Evolutionary conservation across 352 stramenopile genomes (phyloP).

Genomic region (Globisporangium cystogenes): DNA sequence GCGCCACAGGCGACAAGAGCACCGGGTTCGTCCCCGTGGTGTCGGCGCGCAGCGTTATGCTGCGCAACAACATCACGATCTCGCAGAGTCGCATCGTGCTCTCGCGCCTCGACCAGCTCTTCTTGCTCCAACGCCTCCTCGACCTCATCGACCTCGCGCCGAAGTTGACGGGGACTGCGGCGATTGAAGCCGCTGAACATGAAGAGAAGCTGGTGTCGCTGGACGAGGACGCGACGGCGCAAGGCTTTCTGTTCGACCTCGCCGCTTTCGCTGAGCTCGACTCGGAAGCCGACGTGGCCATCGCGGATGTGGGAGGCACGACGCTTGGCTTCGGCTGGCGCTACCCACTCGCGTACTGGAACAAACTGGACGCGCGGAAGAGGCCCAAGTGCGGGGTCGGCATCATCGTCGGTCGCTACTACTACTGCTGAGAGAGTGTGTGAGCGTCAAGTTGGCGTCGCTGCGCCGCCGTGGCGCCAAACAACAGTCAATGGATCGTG

Average conservation of each 20-base stretch:
- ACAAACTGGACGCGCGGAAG: background rate
- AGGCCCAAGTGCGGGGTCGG: slow-evolving; percentile 5
- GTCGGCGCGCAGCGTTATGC: slow-evolving; percentile 3
- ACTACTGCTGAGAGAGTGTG: slow-evolving; percentile 16
- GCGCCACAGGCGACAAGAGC: background rate
- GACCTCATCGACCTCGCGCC: slow-evolving; percentile 9
- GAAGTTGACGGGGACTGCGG: background rate
- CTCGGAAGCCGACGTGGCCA: background rate
- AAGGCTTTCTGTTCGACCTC: slow-evolving; percentile 7
- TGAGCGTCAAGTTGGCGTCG: background rate
- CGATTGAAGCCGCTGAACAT: background rate
- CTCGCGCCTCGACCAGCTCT: slow-evolving; percentile 10
- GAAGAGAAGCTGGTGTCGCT: background rate
- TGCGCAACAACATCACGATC: slow-evolving; percentile 14
- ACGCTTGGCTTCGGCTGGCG: slow-evolving; percentile 16
- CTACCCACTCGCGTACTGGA: slow-evolving; percentile 12
- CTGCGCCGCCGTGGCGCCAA: background rate
- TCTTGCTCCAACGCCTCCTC: slow-evolving; percentile 7
- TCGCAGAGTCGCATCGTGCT: slow-evolving; percentile 11
- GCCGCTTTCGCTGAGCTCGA: background rate
- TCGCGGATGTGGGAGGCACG: background rate
- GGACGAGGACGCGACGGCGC: background rate
- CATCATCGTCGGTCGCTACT: slow-evolving; percentile 3
- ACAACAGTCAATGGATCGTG: background rate
- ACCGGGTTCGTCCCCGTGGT: background rate